A percentile compares a stretch with the other conserved stretches of the same genome.
Evolutionary conservation across 192 early-diverging fungal genomes (phyloP).

Genomic region (Backusella psychrophila): DNA sequence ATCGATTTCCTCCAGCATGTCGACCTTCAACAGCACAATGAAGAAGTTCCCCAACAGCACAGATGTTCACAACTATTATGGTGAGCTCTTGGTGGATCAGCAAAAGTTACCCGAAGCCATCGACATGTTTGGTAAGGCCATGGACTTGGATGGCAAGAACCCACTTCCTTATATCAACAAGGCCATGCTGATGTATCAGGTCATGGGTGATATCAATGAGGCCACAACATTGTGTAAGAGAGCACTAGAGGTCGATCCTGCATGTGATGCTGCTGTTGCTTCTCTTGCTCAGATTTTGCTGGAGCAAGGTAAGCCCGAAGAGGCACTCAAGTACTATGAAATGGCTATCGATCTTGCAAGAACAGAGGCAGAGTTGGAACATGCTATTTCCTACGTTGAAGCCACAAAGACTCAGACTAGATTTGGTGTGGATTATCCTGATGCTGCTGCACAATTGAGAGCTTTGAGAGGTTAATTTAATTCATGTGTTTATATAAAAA

Average conservation of each 20-base stretch:
- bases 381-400: conserved; percentile 69
- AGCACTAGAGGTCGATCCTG: conserved; percentile 84
- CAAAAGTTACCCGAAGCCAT: conserved; percentile 77
- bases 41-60: conserved; percentile 74
- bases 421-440: conserved; percentile 20
- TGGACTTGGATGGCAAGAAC: conserved; percentile 72
- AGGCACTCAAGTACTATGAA: conserved; percentile 81
- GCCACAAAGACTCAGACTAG: conserved; percentile 51
- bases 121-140: conserved; percentile 85
- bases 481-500: not conserved
- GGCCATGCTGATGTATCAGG: conserved; percentile 74
- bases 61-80: conserved; percentile 97
- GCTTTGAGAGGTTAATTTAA: conserved; percentile 17
- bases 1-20: conserved; percentile 63
- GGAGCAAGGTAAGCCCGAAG: conserved; percentile 82
- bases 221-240: conserved; percentile 74
- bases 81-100: conserved; percentile 89
- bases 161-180: conserved; percentile 99
- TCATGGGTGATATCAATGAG: conserved; percentile 60
- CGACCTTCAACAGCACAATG: conserved; percentile 77
- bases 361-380: conserved; percentile 86
- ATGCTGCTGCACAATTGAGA: conserved; percentile 29
- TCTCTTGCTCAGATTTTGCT: conserved; percentile 76
- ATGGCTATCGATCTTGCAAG: conserved; percentile 77
- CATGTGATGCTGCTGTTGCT: conserved; percentile 91